Conservation (phyloP, 306 rosid species). For the Elaeagnus macrophylla region DNA sequence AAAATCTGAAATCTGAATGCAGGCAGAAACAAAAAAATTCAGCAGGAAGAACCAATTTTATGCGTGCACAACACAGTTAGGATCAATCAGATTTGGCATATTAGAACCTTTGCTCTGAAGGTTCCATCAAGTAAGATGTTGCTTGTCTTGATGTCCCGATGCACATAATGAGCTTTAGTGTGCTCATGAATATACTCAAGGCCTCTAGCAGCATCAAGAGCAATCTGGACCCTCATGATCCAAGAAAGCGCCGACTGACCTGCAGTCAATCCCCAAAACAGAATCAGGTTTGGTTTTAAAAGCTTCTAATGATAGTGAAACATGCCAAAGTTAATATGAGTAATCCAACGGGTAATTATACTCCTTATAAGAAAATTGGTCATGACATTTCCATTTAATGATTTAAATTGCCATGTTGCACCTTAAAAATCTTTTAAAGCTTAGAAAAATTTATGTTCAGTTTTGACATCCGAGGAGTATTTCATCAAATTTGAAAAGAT, state of each 20-base stretch:
- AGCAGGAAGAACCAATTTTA: neutral
- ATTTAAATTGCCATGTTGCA: too few species aligned
- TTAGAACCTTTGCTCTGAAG: conserved; percentile 48
- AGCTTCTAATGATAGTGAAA: too few species aligned
- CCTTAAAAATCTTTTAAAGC: too few species aligned
- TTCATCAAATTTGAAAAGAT: neutral
- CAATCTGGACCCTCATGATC: conserved; percentile 56
- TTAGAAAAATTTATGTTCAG: too few species aligned
- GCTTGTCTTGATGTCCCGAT: conserved; percentile 56
- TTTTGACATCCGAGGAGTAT: neutral
- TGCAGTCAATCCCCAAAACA: conserved; percentile 4
- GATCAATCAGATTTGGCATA: neutral
- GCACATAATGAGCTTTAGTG: conserved; percentile 47
- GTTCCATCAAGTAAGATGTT: conserved; percentile 56
- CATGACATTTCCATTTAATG: too few species aligned
- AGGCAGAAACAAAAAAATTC: neutral
- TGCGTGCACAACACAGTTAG: neutral
- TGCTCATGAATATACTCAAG: conserved; percentile 61
- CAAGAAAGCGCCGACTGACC: conserved; percentile 57
- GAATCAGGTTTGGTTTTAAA: too few species aligned
- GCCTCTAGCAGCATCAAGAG: conserved; percentile 54
- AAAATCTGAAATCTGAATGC: conserved; percentile 50
- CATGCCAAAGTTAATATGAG: too few species aligned
- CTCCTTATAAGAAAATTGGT: too few species aligned
- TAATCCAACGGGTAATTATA: too few species aligned